Evolutionary conservation across 805 yeast genomes (phyloP).

Genomic region (Wickerhamiella australiensis): DNA sequence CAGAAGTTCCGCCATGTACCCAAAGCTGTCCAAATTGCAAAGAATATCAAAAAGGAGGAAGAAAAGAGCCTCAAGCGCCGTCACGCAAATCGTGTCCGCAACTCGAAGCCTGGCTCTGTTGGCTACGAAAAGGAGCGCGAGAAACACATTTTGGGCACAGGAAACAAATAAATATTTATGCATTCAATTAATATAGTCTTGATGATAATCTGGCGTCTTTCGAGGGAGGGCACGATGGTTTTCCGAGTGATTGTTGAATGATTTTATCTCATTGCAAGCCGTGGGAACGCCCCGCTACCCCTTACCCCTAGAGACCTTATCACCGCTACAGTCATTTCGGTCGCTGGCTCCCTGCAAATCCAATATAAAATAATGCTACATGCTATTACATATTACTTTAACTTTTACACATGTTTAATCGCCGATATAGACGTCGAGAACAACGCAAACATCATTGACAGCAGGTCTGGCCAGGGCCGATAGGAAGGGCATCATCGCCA

Average conservation of each 20-base stretch:
- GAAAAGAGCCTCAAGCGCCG: conserved; percentile 60
- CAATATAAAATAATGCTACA: background rate
- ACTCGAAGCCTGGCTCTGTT: conserved; percentile 41
- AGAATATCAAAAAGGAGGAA: conserved; percentile 72
- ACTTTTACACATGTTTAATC: conserved; percentile 1
- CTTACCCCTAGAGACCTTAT: too few species aligned
- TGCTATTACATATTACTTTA: background rate
- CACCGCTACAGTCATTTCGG: too few species aligned
- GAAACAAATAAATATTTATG: conserved; percentile 28
- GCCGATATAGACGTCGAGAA: conserved; percentile 51
- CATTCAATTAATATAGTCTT: too few species aligned
- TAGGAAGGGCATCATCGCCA: conserved; percentile 81
- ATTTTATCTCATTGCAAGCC: too few species aligned
- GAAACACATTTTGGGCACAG: conserved; percentile 77
- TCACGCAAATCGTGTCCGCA: conserved; percentile 71
- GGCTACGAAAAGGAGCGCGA: conserved; percentile 54
- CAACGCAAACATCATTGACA: conserved; percentile 76
- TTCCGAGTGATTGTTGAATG: too few species aligned
- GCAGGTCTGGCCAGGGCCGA: conserved; percentile 63
- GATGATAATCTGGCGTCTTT: background rate
- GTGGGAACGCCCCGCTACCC: too few species aligned
- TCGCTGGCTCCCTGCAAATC: background rate
- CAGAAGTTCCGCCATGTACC: conserved; percentile 90
- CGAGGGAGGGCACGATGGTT: too few species aligned
- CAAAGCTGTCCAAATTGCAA: conserved; percentile 71